A percentile compares a stretch with the other conserved stretches of the same genome.
phyloP scores from a whole-genome alignment of 2,329 filamentous ascomycete species.

The Aspergillus tubingensis region DNA sequence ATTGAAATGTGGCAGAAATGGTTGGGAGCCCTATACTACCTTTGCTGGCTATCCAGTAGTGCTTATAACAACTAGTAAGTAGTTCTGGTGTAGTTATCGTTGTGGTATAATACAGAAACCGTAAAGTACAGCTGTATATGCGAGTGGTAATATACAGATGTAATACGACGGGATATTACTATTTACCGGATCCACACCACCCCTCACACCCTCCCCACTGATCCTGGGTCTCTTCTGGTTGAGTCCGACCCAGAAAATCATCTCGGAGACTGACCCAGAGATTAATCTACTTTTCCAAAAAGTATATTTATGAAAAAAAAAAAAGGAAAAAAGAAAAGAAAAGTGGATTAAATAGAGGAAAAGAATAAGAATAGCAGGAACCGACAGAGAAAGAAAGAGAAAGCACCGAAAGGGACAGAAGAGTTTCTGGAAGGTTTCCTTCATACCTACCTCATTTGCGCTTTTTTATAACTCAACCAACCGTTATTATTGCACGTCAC shows the following conservation, averaged over 20 bases:
- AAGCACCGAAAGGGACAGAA: conserved; percentile 1
- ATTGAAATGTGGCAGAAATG: neutral
- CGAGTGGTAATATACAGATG: neutral
- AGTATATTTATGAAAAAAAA: conserved; percentile 6
- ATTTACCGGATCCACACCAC: conserved; percentile 15
- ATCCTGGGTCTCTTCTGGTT: conserved; percentile 18
- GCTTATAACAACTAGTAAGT: neutral
- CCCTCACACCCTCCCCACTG: conserved; percentile 19
- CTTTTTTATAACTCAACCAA: conserved; percentile 7
- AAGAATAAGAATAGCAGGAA: neutral
- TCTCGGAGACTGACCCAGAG: conserved; percentile 7
- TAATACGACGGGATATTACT: conserved; percentile 4
- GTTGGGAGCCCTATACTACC: neutral
- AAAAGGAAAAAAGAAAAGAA: conserved; percentile 5
- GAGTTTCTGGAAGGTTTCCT: conserved; percentile 15
- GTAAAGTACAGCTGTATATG: neutral
- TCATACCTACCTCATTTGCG: conserved; percentile 6
- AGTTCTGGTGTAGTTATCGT: neutral
- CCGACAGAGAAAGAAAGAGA: conserved; percentile 3
- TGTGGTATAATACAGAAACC: conserved; percentile 5
- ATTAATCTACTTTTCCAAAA: neutral
- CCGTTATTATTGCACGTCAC: conserved; percentile 21
- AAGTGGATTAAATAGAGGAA: neutral
- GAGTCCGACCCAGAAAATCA: conserved; percentile 27
- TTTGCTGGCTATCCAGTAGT: neutral